Evolutionary conservation across 805 yeast genomes (phyloP), one percentile per base, ranked within the genome.

Genomic region (Nakazawaea wickerhamii): DNA sequence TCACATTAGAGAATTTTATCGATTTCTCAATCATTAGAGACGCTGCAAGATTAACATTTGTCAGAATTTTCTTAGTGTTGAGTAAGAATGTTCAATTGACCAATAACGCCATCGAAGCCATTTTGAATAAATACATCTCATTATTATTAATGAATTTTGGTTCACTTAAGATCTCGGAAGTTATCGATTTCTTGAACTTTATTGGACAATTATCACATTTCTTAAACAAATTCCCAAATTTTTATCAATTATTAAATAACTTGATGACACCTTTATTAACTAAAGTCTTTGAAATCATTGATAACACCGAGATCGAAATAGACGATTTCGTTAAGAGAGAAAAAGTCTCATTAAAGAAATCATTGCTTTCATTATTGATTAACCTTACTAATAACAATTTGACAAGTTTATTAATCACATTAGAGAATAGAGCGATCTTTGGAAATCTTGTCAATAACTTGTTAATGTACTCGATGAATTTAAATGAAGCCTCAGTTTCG

Each of bases 171-270:
- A 61, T 75, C 10, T 64, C 69, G 41, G 96, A 90, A 58, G 65
- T 91, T 57, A 72, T 75, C 30, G 96, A 89, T 55, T 88, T 93
- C 56, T 64, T 89, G 43, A 75, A 91, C 30, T 91, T 93, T 59
- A 64, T 93, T 48, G 90, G 95, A 4, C 98, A 93, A 63, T 75
- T 93, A 48, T 76, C 84, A 40, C 97, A 91, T 59, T 75, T 71
- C 50, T 88, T 82, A 63, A 75, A 78, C 54, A 69, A 69, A 36
- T 81, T 85, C 51, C 79, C 75, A 33, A 73, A 70, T 34, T 77
- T 89, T 41, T 88, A 85, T 60, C 79, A 79, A 51, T 67, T 91
- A 61, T 68, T 91, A 49, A 79, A 84, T 53, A 80, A 81, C 43
- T 65, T 93, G 46, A 59, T 88, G 45, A 67, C 84, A 0, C 95